A percentile compares a stretch with the other conserved stretches of the same genome.
Evolutionary conservation across 176 grass and related monocot species (phyloP).

Genomic region (Pharus latifolius): DNA sequence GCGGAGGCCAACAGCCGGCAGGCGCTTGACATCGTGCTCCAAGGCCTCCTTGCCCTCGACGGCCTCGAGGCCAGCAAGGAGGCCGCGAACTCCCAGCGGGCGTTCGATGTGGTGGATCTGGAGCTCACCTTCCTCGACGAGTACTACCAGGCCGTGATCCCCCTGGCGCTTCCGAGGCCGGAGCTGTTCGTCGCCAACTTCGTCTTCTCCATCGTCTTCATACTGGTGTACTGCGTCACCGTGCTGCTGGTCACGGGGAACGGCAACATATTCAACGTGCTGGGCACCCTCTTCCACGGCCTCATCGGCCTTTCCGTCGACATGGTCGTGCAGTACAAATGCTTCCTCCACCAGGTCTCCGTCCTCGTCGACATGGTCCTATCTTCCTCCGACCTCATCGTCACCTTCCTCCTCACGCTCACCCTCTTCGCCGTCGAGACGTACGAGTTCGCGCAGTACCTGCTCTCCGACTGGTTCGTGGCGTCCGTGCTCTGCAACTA

Average conservation of each 20-base stretch:
- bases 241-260: constrained; percentile 24
- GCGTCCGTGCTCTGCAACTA: not conserved
- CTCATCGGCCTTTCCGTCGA: not conserved
- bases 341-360: constrained; percentile 9
- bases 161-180: constrained; percentile 6
- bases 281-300: not conserved
- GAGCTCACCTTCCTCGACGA: constrained; percentile 9
- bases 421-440: constrained; percentile 8
- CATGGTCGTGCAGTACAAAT: constrained; percentile 16
- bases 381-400: constrained; percentile 17
- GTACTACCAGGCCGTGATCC: constrained; percentile 30
- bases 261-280: constrained; percentile 9
- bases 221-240: not conserved
- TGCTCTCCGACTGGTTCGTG: constrained; percentile 6
- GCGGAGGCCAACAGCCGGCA: not conserved
- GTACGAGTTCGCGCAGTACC: constrained; percentile 1
- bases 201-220: constrained; percentile 4
- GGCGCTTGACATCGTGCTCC: not conserved
- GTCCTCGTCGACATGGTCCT: not conserved
- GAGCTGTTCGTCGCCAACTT: constrained; percentile 4
- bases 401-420: constrained; percentile 21
- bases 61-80: not conserved
- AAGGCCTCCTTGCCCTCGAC: not conserved
- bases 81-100: not conserved
- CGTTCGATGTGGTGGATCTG: constrained; percentile 13